These are phyloP conservation scores for Trichophaea hybrida DNA, from an alignment of 2,329 filamentous ascomycete genomes.

Conservation along the genomic window DNA sequence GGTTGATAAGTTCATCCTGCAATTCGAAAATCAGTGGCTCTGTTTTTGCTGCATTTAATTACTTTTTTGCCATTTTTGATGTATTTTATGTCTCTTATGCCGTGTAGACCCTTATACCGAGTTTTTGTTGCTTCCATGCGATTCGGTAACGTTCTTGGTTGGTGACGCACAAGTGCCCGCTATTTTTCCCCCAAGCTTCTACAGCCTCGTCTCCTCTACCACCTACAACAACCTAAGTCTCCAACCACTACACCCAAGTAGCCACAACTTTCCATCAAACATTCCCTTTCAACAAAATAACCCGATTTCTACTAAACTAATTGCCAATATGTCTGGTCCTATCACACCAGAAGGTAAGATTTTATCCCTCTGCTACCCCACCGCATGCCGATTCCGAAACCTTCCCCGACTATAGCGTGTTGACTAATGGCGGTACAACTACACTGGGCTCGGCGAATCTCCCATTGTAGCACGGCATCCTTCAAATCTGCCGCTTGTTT, in stretches of 20 bases:
- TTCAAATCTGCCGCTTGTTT: too few species aligned
- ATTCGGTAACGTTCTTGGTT: conserved; percentile 15
- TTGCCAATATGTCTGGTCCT: conserved; percentile 1
- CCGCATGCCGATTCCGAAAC: background rate
- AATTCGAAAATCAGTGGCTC: too few species aligned
- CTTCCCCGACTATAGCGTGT: background rate
- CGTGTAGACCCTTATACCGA: too few species aligned
- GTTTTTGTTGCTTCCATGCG: conserved; percentile 10
- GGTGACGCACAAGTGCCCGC: conserved; percentile 3
- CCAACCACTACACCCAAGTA: background rate
- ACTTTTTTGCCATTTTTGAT: too few species aligned
- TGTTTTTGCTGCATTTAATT: too few species aligned
- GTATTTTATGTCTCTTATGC: too few species aligned
- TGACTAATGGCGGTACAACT: too few species aligned
- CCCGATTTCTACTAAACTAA: background rate
- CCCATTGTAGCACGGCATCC: background rate
- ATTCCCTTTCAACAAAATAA: background rate
- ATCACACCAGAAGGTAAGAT: conserved; percentile 4
- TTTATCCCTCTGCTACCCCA: background rate
- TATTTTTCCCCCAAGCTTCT: background rate
- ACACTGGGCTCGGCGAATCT: too few species aligned
- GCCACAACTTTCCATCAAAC: background rate
- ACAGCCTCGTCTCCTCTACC: background rate
- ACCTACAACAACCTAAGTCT: background rate
- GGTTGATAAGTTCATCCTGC: too few species aligned